phyloP scores from a whole-genome alignment of 2,329 filamentous ascomycete genomes.

The Chaetomiaceae sp. region DNA sequence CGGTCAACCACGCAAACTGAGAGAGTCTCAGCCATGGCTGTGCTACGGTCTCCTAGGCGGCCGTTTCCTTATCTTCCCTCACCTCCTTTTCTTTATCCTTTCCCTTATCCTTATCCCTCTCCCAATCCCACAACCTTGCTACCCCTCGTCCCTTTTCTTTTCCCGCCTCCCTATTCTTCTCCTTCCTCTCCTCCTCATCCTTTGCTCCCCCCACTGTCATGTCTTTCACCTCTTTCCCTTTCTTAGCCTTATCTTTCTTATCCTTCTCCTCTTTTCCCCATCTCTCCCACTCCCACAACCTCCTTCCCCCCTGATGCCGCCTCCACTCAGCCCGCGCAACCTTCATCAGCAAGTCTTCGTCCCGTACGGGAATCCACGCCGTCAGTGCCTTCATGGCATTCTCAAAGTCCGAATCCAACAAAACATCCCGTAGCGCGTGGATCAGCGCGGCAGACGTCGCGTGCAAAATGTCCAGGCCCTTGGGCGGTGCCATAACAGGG shows the following conservation, averaged over 20 bases:
- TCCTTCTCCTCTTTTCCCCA: neutral
- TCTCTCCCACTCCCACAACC: neutral
- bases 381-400: constrained; percentile 97
- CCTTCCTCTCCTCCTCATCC: neutral
- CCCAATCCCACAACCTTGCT: neutral
- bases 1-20: too few species aligned
- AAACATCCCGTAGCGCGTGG: constrained; percentile 80
- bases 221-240: neutral
- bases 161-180: neutral
- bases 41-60: too few species aligned
- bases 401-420: constrained; percentile 92
- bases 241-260: neutral
- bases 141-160: neutral
- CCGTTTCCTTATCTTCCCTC: too few species aligned
- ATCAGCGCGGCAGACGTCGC: constrained; percentile 86
- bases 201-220: neutral
- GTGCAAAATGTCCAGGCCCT: constrained; percentile 80
- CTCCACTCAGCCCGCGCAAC: constrained; percentile 87
- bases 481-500: constrained; percentile 37
- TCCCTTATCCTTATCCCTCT: neutral
- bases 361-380: constrained; percentile 87
- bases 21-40: too few species aligned
- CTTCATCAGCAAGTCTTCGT: constrained; percentile 87
- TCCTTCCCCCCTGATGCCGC: constrained; percentile 41
- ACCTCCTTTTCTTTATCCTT: neutral